A percentile compares a stretch with the other conserved stretches of the same genome.
phyloP scores from a whole-genome alignment of 441 rosid genomes.

The Gossypium trilobum region DNA sequence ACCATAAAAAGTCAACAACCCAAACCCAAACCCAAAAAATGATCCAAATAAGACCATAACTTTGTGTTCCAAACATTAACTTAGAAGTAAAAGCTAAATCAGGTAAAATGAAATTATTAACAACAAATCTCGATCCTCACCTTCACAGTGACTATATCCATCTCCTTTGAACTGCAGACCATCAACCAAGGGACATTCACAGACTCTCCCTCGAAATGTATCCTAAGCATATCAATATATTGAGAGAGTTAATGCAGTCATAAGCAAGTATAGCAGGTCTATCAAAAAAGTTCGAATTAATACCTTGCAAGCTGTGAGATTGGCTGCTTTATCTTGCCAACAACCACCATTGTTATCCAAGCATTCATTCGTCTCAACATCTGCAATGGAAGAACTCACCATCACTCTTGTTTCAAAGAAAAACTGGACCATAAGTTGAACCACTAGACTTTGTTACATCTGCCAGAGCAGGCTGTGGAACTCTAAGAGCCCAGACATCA shows the following conservation, averaged over 20 bases:
- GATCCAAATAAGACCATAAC: neutral
- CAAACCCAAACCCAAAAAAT: too few relatives aligned
- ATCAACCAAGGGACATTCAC: slow-evolving; percentile 85
- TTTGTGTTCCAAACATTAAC: neutral
- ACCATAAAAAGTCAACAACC: too few relatives aligned
- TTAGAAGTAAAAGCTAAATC: slow-evolving; percentile 1
- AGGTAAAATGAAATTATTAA: neutral
- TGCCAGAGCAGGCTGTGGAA: neutral
- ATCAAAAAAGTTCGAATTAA: slow-evolving; percentile 13
- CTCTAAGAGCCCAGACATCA: slow-evolving; percentile 7
- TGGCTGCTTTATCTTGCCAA: slow-evolving; percentile 76
- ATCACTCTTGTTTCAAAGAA: slow-evolving; percentile 15
- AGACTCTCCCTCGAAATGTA: slow-evolving; percentile 94
- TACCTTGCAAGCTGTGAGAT: slow-evolving; percentile 94
- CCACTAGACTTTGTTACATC: neutral
- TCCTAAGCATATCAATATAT: slow-evolving; percentile 39
- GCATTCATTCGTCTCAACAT: slow-evolving; percentile 94
- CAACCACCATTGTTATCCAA: slow-evolving; percentile 92
- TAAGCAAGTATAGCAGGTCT: neutral
- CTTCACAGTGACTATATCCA: slow-evolving; percentile 92
- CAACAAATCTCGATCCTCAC: slow-evolving; percentile 28
- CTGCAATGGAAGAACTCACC: slow-evolving; percentile 31
- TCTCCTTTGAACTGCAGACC: slow-evolving; percentile 96
- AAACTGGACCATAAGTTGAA: neutral
- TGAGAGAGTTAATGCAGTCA: neutral